Evolutionary conservation across 257 asterid species (phyloP).

Genomic region (Misopates orontium): DNA sequence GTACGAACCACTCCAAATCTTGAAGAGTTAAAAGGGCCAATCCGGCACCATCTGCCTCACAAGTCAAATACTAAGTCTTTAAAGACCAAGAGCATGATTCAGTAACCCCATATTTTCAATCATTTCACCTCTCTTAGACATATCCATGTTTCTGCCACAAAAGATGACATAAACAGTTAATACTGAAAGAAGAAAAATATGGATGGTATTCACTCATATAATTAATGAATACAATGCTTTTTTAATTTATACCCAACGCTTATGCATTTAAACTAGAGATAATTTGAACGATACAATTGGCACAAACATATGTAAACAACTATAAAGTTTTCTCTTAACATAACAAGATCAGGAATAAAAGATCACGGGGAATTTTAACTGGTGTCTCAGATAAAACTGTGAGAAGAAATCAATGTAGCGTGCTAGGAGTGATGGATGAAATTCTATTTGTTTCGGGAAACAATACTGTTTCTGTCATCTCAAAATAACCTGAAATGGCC

Average conservation of each 20-base stretch:
- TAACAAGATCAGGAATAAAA: too few relatives aligned
- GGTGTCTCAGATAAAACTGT: background rate
- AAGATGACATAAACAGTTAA: slow-evolving; percentile 5
- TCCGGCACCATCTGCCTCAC: slow-evolving; percentile 29
- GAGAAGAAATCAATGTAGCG: too few relatives aligned
- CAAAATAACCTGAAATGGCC: too few relatives aligned
- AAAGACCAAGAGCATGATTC: slow-evolving; percentile 21
- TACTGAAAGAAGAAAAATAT: background rate
- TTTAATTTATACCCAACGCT: too few relatives aligned
- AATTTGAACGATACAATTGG: too few relatives aligned
- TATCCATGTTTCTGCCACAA: slow-evolving; percentile 21
- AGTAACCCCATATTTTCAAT: slow-evolving; percentile 5
- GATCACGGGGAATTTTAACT: background rate
- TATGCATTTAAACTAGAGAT: too few relatives aligned
- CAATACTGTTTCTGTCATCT: background rate
- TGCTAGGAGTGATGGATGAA: too few relatives aligned
- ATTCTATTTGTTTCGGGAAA: background rate
- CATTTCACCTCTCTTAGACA: slow-evolving; percentile 7
- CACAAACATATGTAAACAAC: too few relatives aligned
- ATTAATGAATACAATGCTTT: background rate
- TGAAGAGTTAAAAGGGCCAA: slow-evolving; percentile 15
- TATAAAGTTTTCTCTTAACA: too few relatives aligned
- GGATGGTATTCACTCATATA: background rate
- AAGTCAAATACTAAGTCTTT: slow-evolving; percentile 23
- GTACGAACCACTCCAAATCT: slow-evolving; percentile 27